Conservation (phyloP, 2,329 filamentous ascomycete genomes). For the Xylaria sp. region DNA sequence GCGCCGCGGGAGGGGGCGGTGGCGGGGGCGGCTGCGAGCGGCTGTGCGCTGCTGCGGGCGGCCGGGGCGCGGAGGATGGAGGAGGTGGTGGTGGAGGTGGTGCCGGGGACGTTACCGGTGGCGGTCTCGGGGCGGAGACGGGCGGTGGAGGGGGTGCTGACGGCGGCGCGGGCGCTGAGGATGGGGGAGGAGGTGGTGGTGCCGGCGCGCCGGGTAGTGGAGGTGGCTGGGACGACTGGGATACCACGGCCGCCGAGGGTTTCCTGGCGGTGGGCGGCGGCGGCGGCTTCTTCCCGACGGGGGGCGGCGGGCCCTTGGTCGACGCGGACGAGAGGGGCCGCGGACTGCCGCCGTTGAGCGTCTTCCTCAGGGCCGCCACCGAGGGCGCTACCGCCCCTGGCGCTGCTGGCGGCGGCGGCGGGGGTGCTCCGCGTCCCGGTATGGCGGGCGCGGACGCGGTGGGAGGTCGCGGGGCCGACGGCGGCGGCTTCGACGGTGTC, state of each 20-base stretch:
- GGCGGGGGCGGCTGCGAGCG: constrained; percentile 45
- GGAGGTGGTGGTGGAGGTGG: constrained; percentile 40
- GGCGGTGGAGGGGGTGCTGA: constrained; percentile 51
- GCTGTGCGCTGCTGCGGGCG: constrained; percentile 30
- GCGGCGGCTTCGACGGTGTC: constrained; percentile 53
- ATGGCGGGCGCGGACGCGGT: constrained; percentile 60
- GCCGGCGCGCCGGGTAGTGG: constrained; percentile 38
- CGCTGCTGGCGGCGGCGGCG: constrained; percentile 36
- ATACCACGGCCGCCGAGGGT: constrained; percentile 46
- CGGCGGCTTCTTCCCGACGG: constrained; percentile 75
- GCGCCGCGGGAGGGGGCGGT: constrained; percentile 24
- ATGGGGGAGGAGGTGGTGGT: constrained; percentile 41
- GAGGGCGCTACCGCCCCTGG: constrained; percentile 54
- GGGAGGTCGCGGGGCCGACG: constrained; percentile 62
- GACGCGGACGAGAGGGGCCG: constrained; percentile 65
- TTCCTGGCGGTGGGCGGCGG: constrained; percentile 64
- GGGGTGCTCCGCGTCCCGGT: constrained; percentile 55
- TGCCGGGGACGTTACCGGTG: constrained; percentile 41
- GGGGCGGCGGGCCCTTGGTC: constrained; percentile 72
- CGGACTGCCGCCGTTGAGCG: constrained; percentile 50
- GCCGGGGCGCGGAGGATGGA: constrained; percentile 29
- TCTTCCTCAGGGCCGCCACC: constrained; percentile 64
- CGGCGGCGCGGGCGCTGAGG: constrained; percentile 46
- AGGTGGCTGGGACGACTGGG: constrained; percentile 32
- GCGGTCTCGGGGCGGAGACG: constrained; percentile 35